A percentile compares a stretch with the other conserved stretches of the same genome.
These are phyloP conservation scores for Hypoxylon rickii DNA, from an alignment of 495 filamentous ascomycete species.

Conservation along the genomic window DNA sequence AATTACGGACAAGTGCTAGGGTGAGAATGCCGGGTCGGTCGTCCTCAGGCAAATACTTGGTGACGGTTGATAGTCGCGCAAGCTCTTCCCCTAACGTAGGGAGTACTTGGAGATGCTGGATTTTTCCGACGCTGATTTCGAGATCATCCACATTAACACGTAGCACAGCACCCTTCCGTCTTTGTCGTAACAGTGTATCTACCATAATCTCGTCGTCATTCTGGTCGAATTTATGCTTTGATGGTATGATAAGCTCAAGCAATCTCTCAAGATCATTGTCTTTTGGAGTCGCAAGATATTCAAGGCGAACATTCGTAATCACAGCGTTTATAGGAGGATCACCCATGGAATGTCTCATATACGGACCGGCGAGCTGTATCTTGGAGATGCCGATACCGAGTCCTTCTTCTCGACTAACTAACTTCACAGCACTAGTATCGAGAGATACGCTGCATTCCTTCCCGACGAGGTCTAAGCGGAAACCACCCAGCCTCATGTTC, in stretches of 20 bases:
- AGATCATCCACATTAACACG: constrained; percentile 67
- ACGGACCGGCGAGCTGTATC: constrained; percentile 73
- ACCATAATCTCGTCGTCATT: constrained; percentile 90
- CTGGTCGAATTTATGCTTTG: constrained; percentile 86
- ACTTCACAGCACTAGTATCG: constrained; percentile 77
- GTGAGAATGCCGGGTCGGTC: constrained; percentile 89
- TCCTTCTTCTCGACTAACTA: constrained; percentile 71
- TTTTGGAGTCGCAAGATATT: constrained; percentile 74
- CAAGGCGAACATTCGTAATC: constrained; percentile 68
- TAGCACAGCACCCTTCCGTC: constrained; percentile 85
- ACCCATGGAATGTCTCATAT: constrained; percentile 51
- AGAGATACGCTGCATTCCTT: constrained; percentile 73
- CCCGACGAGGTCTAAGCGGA: constrained; percentile 73
- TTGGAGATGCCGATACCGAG: constrained; percentile 75
- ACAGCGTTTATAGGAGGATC: constrained; percentile 56
- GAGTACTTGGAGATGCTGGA: constrained; percentile 65
- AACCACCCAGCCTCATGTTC: constrained; percentile 75
- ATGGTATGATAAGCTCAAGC: constrained; percentile 85
- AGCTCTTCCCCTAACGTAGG: constrained; percentile 77
- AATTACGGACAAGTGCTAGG: constrained; percentile 64
- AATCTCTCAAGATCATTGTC: constrained; percentile 81
- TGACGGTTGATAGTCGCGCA: constrained; percentile 77
- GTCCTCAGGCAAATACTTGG: constrained; percentile 95
- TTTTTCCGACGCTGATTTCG: constrained; percentile 59
- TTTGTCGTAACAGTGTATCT: constrained; percentile 87